These are phyloP conservation scores for Nidularia pulvinata DNA, from an alignment of 768 basidiomycete genomes.

Conservation along the genomic window DNA sequence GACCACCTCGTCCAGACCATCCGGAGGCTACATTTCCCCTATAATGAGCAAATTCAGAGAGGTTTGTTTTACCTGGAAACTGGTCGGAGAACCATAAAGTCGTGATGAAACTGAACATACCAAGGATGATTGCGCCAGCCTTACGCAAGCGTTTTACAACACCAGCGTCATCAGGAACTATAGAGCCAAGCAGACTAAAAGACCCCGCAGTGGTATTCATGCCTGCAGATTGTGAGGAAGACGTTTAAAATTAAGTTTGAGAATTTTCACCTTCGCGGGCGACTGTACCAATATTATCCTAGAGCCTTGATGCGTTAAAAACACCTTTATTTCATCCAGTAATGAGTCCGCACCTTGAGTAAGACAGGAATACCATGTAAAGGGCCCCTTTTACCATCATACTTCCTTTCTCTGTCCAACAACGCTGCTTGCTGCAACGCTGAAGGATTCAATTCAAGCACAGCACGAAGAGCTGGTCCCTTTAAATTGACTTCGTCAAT, in stretches of 20 bases:
- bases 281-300: slow-evolving; percentile 49
- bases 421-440: slow-evolving; percentile 52
- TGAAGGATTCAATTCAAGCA: slow-evolving; percentile 55
- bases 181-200: slow-evolving; percentile 35
- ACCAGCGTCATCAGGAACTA: slow-evolving; percentile 44
- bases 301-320: neutral
- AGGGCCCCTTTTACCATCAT: slow-evolving; percentile 37
- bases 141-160: slow-evolving; percentile 40
- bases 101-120: slow-evolving; percentile 12
- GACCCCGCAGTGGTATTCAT: slow-evolving; percentile 48
- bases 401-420: slow-evolving; percentile 42
- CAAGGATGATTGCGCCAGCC: slow-evolving; percentile 44
- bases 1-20: slow-evolving; percentile 61
- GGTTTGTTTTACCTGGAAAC: slow-evolving; percentile 49
- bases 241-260: neutral
- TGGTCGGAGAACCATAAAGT: neutral
- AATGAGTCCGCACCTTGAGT: slow-evolving; percentile 36
- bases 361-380: slow-evolving; percentile 57
- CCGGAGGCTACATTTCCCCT: slow-evolving; percentile 45
- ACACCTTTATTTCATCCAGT: neutral
- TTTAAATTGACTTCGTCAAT: slow-evolving; percentile 70
- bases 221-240: slow-evolving; percentile 18
- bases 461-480: slow-evolving; percentile 55
- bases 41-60: slow-evolving; percentile 54
- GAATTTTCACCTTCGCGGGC: slow-evolving; percentile 43